Evolutionary conservation across 768 basidiomycete genomes (phyloP).

Genomic region (Neoboletus magnificus): DNA sequence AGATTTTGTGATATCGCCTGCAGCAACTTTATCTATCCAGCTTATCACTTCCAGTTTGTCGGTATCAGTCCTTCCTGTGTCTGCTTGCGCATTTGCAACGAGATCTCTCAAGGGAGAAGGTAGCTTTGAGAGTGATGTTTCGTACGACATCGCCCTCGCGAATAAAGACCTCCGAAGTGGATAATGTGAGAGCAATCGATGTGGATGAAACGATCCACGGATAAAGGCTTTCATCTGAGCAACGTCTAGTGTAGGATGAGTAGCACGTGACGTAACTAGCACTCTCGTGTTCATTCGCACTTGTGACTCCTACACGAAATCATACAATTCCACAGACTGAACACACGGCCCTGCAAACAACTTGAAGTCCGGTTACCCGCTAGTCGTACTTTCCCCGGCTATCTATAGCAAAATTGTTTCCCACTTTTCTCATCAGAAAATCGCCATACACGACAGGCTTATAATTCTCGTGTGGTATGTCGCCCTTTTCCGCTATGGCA

Average conservation of each 20-base stretch:
- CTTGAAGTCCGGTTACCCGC: not conserved
- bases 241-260: not conserved
- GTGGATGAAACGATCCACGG: slow-evolving; percentile 21
- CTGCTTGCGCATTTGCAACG: slow-evolving; percentile 37
- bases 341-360: not conserved
- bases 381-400: slow-evolving; percentile 35
- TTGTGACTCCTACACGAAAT: not conserved
- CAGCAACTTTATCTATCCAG: slow-evolving; percentile 68
- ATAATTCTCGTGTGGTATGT: slow-evolving; percentile 32
- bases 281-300: not conserved
- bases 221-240: slow-evolving; percentile 17
- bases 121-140: slow-evolving; percentile 47
- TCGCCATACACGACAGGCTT: slow-evolving; percentile 70
- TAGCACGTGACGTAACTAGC: slow-evolving; percentile 28
- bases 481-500: slow-evolving; percentile 15
- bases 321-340: not conserved
- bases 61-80: slow-evolving; percentile 53
- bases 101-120: slow-evolving; percentile 52
- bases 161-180: slow-evolving; percentile 11
- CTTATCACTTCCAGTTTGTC: slow-evolving; percentile 60
- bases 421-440: slow-evolving; percentile 71
- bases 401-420: slow-evolving; percentile 59
- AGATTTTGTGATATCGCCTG: slow-evolving; percentile 45
- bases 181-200: slow-evolving; percentile 18
- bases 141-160: slow-evolving; percentile 49